A percentile compares a stretch with the other conserved stretches of the same genome.
phyloP scores from a whole-genome alignment of 2,329 filamentous ascomycete genomes.

The Pseudogymnoascus sp. region DNA sequence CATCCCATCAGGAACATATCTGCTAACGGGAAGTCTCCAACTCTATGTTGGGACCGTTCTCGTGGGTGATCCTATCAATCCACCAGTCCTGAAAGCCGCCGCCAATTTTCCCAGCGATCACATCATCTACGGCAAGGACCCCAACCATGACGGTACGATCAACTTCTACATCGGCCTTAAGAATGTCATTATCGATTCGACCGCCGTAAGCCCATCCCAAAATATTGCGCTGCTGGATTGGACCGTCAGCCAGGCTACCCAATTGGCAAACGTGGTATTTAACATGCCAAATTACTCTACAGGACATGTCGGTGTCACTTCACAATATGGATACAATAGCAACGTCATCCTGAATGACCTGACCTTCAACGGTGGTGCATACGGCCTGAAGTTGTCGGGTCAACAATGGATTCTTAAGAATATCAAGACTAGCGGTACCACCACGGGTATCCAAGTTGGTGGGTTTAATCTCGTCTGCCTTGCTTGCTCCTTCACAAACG shows the following conservation, averaged over 20 bases:
- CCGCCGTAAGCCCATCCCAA: conserved; percentile 19
- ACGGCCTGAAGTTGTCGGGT: conserved; percentile 54
- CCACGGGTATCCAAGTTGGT: too few relatives aligned
- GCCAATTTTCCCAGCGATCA: conserved; percentile 26
- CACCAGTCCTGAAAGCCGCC: conserved; percentile 27
- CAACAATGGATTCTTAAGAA: conserved; percentile 58
- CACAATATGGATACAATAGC: neutral
- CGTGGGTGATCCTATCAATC: conserved; percentile 29
- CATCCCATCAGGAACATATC: conserved; percentile 23
- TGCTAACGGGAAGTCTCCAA: conserved; percentile 22
- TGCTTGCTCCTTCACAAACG: too few relatives aligned
- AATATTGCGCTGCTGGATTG: conserved; percentile 30
- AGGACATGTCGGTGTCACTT: conserved; percentile 26
- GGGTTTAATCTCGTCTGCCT: too few relatives aligned
- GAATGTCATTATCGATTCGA: conserved; percentile 32
- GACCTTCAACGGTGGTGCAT: conserved; percentile 52
- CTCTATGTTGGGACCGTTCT: conserved; percentile 20
- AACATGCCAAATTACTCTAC: conserved; percentile 29
- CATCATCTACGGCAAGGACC: conserved; percentile 28
- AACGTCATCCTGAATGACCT: conserved; percentile 43
- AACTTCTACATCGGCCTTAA: conserved; percentile 31
- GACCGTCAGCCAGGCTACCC: conserved; percentile 32
- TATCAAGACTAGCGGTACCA: conserved; percentile 26
- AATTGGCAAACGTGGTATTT: conserved; percentile 30
- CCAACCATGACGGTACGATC: conserved; percentile 24